A percentile compares a stretch with the other conserved stretches of the same genome.
Evolutionary conservation across 2,329 filamentous ascomycete species (phyloP).

Genomic region (Xylariaceae sp.): DNA sequence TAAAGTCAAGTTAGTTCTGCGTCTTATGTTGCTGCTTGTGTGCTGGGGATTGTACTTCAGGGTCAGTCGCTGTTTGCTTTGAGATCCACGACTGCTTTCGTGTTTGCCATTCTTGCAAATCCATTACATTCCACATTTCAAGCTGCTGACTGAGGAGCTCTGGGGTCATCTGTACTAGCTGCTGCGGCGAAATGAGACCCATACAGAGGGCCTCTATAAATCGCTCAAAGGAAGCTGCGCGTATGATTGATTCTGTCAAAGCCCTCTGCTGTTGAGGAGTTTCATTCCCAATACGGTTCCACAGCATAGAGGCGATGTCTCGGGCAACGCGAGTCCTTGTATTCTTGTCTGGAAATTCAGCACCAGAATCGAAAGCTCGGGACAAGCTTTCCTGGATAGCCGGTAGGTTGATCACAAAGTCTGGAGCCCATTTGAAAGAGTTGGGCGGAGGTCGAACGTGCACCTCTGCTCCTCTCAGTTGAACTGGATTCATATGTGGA

Average conservation of each 20-base stretch:
- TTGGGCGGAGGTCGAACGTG: slow-evolving; percentile 9
- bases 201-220: slow-evolving; percentile 25
- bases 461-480: slow-evolving; percentile 15
- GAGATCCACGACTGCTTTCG: slow-evolving; percentile 6
- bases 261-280: slow-evolving; percentile 5
- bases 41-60: slow-evolving; percentile 24
- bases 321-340: slow-evolving; percentile 10
- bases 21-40: slow-evolving; percentile 1
- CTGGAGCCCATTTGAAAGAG: not conserved
- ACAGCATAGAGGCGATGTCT: slow-evolving; percentile 17
- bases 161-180: slow-evolving; percentile 20
- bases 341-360: slow-evolving; percentile 4
- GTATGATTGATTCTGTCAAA: slow-evolving; percentile 21
- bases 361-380: slow-evolving; percentile 13
- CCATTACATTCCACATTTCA: slow-evolving; percentile 8
- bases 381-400: slow-evolving; percentile 22
- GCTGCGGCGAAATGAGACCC: slow-evolving; percentile 13
- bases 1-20: slow-evolving; percentile 18
- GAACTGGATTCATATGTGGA: slow-evolving; percentile 5
- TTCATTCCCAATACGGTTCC: slow-evolving; percentile 5
- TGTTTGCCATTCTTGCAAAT: slow-evolving; percentile 17
- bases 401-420: not conserved
- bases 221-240: slow-evolving; percentile 15
- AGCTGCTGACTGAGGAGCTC: slow-evolving; percentile 8
- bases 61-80: slow-evolving; percentile 10